Percentiles rank a stretch among this genome's conserved stretches.
phyloP scores from a whole-genome alignment of 2,329 filamentous ascomycete genomes.

The Didymellaceae sp. region DNA sequence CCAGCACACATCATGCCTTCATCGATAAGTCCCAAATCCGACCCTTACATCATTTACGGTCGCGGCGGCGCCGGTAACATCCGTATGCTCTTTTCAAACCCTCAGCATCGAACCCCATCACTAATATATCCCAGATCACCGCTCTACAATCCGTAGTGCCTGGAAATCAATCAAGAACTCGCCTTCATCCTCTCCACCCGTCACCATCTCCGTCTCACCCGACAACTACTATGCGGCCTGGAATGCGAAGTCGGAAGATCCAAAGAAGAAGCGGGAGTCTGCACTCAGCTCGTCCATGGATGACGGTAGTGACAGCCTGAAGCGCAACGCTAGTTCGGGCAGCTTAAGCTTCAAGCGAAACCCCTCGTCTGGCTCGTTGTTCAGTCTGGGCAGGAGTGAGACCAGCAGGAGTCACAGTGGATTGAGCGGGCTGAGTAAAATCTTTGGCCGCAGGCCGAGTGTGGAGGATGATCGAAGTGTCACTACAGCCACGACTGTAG shows the following conservation, averaged over 20 bases:
- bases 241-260: slow-evolving; percentile 18
- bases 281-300: not conserved
- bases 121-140: slow-evolving; percentile 10
- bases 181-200: slow-evolving; percentile 9
- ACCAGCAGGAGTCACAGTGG: slow-evolving; percentile 7
- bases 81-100: slow-evolving; percentile 1
- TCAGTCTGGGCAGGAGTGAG: slow-evolving; percentile 5
- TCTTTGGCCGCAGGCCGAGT: slow-evolving; percentile 10
- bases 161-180: slow-evolving; percentile 17
- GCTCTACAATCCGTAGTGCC: slow-evolving; percentile 16
- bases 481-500: slow-evolving; percentile 4
- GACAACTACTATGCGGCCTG: slow-evolving; percentile 17
- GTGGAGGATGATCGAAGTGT: slow-evolving; percentile 15
- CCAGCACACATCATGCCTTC: slow-evolving; percentile 11
- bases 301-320: slow-evolving; percentile 3
- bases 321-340: not conserved
- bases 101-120: not conserved
- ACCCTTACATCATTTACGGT: slow-evolving; percentile 20
- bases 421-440: slow-evolving; percentile 11
- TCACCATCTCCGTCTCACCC: slow-evolving; percentile 4
- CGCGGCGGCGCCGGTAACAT: slow-evolving; percentile 19
- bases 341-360: not conserved
- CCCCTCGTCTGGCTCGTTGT: not conserved
- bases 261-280: slow-evolving; percentile 1
- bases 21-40: slow-evolving; percentile 11